phyloP scores from a whole-genome alignment of 192 early-diverging fungal genomes.

The Ramicandelaber brevisporus region DNA sequence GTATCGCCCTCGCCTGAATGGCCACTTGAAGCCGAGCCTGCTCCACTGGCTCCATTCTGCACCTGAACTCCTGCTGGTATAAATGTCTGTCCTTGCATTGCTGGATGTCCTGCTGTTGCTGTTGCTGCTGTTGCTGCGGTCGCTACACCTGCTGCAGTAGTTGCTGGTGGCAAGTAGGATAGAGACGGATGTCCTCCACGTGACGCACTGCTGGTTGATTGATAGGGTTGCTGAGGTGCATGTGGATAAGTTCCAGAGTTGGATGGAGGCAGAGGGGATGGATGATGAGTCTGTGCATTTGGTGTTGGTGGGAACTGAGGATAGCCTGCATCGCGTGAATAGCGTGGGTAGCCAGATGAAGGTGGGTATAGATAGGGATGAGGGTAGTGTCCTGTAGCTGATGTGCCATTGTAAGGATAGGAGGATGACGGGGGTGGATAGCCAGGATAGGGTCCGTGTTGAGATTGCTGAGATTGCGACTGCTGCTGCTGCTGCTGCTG shows the following conservation, averaged over 20 bases:
- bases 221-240: background rate
- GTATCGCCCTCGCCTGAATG: too few species aligned
- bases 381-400: slow-evolving; percentile 6
- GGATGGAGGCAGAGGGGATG: slow-evolving; percentile 1
- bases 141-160: background rate
- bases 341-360: slow-evolving; percentile 1
- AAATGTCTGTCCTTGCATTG: too few species aligned
- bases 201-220: background rate
- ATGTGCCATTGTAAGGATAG: background rate
- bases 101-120: background rate
- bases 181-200: slow-evolving; percentile 1
- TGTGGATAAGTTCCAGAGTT: background rate
- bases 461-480: too few species aligned
- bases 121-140: background rate
- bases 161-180: background rate
- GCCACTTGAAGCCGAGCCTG: background rate
- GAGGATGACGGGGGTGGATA: slow-evolving; percentile 1
- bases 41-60: background rate
- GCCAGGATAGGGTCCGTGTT: slow-evolving; percentile 1
- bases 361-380: slow-evolving; percentile 10
- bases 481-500: slow-evolving; percentile 2
- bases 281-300: slow-evolving; percentile 1
- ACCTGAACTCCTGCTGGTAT: background rate
- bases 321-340: background rate
- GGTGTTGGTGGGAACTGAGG: slow-evolving; percentile 1